phyloP scores from a whole-genome alignment of 2,329 filamentous ascomycete genomes.

The Camptophora hylomeconis region DNA sequence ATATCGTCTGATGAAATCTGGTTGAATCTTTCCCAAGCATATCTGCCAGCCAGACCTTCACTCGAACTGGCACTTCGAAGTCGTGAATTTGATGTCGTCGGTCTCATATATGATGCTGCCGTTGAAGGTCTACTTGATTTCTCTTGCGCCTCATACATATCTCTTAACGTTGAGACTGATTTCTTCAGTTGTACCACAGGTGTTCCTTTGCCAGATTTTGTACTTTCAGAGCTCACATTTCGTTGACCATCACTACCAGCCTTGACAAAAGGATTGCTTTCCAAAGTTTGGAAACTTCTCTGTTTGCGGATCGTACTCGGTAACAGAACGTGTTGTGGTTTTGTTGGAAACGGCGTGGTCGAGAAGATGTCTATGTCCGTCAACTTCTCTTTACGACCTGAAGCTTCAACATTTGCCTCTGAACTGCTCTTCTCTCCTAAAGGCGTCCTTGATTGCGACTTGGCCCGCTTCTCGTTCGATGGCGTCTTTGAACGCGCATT shows the following conservation, averaged over 20 bases:
- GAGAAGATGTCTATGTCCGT: slow-evolving; percentile 26
- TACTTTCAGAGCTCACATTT: no score
- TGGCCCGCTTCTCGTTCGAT: slow-evolving; percentile 43
- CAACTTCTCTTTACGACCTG: slow-evolving; percentile 21
- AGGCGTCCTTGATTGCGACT: slow-evolving; percentile 31
- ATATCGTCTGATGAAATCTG: slow-evolving; percentile 15
- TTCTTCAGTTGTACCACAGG: slow-evolving; percentile 15
- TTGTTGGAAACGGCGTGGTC: slow-evolving; percentile 33
- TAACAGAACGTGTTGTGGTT: slow-evolving; percentile 31
- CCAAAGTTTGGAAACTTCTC: slow-evolving; percentile 9
- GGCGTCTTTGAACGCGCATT: slow-evolving; percentile 46
- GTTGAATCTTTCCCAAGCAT: slow-evolving; percentile 12
- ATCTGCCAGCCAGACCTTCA: slow-evolving; percentile 14
- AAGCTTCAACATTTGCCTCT: slow-evolving; percentile 31
- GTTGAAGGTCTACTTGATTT: slow-evolving; percentile 15
- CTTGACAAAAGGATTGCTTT: slow-evolving; percentile 5
- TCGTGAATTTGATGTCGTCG: slow-evolving; percentile 10
- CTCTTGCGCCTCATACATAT: slow-evolving; percentile 18
- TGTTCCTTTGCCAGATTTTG: no score
- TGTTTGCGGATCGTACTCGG: slow-evolving; percentile 23
- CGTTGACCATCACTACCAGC: neutral
- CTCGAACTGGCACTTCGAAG: slow-evolving; percentile 16
- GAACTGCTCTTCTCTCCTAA: slow-evolving; percentile 35
- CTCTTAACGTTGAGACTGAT: slow-evolving; percentile 17
- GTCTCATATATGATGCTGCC: slow-evolving; percentile 10